phyloP scores from a whole-genome alignment of 2,329 filamentous ascomycete genomes.

The Botrytis hyacinthi region DNA sequence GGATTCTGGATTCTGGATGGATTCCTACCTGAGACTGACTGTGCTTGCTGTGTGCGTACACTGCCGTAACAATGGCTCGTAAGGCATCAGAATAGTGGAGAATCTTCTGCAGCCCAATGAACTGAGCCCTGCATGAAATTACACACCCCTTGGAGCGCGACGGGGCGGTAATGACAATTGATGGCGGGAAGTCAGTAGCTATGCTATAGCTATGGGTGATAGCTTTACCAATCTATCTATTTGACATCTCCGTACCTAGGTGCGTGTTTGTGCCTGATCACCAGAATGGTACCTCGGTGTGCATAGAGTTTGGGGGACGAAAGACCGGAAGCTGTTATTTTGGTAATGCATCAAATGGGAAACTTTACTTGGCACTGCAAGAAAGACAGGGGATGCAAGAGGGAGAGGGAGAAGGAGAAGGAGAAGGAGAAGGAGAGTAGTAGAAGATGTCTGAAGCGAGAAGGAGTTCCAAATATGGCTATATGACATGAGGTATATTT shows the following conservation, averaged over 20 bases:
- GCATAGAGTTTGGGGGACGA: neutral
- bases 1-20: neutral
- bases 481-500: neutral
- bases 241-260: neutral
- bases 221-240: neutral
- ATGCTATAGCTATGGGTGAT: neutral
- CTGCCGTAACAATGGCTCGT: neutral
- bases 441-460: neutral
- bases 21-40: neutral
- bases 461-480: neutral
- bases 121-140: constrained; percentile 4
- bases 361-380: neutral
- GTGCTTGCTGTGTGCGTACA: neutral
- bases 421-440: neutral
- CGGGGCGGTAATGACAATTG: neutral
- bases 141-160: neutral
- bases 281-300: neutral
- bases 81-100: constrained; percentile 6
- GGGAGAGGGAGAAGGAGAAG: neutral
- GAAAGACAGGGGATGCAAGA: neutral
- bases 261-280: constrained; percentile 2
- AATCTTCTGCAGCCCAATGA: constrained; percentile 1
- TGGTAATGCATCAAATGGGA: neutral
- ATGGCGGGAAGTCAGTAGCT: neutral
- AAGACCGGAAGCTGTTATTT: neutral